Percentiles rank a stretch among this genome's conserved stretches.
These are phyloP conservation scores for Sarocladium oryzae DNA, from an alignment of 2,329 filamentous ascomycete species.

Conservation along the genomic window DNA sequence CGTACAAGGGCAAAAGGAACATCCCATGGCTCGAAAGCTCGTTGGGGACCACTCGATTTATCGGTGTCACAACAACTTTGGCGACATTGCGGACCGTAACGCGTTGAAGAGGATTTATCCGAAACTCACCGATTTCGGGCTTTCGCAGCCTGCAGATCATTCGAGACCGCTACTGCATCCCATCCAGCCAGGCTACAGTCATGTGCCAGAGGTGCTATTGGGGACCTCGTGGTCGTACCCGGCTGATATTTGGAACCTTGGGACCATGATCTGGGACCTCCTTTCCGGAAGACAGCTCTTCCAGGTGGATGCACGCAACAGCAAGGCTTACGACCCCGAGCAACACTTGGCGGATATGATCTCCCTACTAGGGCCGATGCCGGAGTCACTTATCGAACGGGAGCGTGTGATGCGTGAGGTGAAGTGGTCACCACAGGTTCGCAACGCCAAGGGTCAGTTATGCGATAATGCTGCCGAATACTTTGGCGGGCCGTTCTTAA, in stretches of 20 bases:
- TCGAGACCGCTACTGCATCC: background rate
- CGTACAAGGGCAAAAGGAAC: slow-evolving; percentile 9
- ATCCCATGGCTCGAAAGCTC: slow-evolving; percentile 12
- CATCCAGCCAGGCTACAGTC: background rate
- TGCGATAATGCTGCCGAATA: background rate
- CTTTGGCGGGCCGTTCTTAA: background rate
- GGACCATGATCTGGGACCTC: slow-evolving; percentile 19
- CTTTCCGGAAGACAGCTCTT: slow-evolving; percentile 18
- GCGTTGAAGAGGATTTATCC: background rate
- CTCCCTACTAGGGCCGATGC: slow-evolving; percentile 17
- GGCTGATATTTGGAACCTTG: slow-evolving; percentile 18
- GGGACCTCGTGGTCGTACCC: slow-evolving; percentile 19
- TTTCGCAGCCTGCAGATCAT: background rate
- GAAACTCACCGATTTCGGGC: background rate
- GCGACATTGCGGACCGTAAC: slow-evolving; percentile 12
- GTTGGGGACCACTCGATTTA: slow-evolving; percentile 11
- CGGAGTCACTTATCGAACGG: slow-evolving; percentile 13
- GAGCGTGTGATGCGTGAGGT: background rate
- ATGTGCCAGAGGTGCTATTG: slow-evolving; percentile 14
- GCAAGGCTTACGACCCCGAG: slow-evolving; percentile 14
- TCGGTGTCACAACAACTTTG: slow-evolving; percentile 14
- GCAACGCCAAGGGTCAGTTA: background rate
- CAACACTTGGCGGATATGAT: slow-evolving; percentile 20
- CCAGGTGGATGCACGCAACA: slow-evolving; percentile 12
- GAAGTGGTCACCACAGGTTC: background rate